Evolutionary conservation across 2,329 filamentous ascomycete genomes (phyloP).

Genomic region (Clarireedia sp.): DNA sequence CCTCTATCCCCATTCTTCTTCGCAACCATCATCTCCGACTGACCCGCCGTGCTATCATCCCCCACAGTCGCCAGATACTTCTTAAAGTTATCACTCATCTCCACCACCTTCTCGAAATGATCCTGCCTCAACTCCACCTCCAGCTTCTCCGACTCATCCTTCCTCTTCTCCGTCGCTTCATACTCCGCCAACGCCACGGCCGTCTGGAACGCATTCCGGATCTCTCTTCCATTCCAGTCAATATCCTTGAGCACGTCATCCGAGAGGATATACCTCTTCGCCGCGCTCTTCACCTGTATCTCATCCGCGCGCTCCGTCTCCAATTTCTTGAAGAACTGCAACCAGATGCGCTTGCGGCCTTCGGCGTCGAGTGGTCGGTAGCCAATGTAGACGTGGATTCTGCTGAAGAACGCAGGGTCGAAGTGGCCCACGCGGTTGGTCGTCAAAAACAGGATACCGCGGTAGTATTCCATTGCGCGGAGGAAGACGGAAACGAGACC

Average conservation of each 20-base stretch:
- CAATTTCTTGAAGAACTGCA: slow-evolving; percentile 20
- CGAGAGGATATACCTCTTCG: slow-evolving; percentile 16
- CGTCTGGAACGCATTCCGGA: slow-evolving; percentile 25
- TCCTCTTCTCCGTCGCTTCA: slow-evolving; percentile 7
- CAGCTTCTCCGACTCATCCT: background rate
- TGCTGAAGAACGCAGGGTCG: slow-evolving; percentile 33
- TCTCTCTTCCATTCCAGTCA: slow-evolving; percentile 25
- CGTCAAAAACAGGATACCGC: slow-evolving; percentile 37
- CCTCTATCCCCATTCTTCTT: slow-evolving; percentile 16
- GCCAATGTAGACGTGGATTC: slow-evolving; percentile 31
- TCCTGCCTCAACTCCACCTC: slow-evolving; percentile 14
- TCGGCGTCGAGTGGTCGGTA: slow-evolving; percentile 26
- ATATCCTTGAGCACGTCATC: slow-evolving; percentile 16
- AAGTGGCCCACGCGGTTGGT: slow-evolving; percentile 34
- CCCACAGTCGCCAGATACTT: slow-evolving; percentile 16
- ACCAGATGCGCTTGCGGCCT: slow-evolving; percentile 26
- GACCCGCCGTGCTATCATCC: background rate
- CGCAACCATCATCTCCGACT: slow-evolving; percentile 2
- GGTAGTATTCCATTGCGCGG: slow-evolving; percentile 35
- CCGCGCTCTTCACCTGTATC: slow-evolving; percentile 9
- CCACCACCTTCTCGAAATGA: slow-evolving; percentile 20
- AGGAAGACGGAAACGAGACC: slow-evolving; percentile 32
- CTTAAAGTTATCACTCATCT: slow-evolving; percentile 20
- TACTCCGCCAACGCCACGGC: slow-evolving; percentile 21
- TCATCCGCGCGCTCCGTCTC: slow-evolving; percentile 14